Base-by-base conservation (phyloP, 1,284 basidiomycete species). In the Puccinia novopanici region DNA sequence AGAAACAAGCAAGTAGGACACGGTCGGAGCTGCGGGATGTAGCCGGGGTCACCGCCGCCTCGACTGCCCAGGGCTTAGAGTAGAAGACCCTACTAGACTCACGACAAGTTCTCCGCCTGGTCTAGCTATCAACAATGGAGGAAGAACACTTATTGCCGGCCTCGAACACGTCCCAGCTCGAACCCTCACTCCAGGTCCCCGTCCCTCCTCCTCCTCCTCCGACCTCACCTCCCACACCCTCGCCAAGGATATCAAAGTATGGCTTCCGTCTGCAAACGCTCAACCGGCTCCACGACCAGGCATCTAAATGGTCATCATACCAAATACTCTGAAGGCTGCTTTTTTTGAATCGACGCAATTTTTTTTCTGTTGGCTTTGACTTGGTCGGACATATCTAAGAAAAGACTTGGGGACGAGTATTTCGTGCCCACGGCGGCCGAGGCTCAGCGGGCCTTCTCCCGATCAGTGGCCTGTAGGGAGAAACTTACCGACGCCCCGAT, bases 401-500 rank as follows among this genome's bases (percentile, higher is more conserved):
- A 50, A 34, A 71, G 87, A 89, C 8, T 83, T 92, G 10, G 90
- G 92, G 91, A 93, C 80, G 88, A 89, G 2, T 92, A 91, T 85
- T 93, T 93, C 83, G 89, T 88, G 22, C 92, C 92, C 0, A 93
- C 91, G 0, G 83, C 90, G 3, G 88, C 90, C 13, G 94, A 96
- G 85, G 86, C 95, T 81, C 90, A 90, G 83, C 87, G 88, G 2
- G 91, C 92, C 0, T 87, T 86, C 80, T 91, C 93, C 83, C 88
- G 89, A 0, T 88, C 89, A 27, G 87, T 89, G 5, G 89, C 90
- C 8, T 88, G 90, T 3, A 89, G 90, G 0, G 89, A 91, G 75
- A 88, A 91, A 1, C 87, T 94, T n/a, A 87, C 87, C 4, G 91
- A 95, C 85, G 91, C 91, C 0, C 93, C 94, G 6, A 87, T 95